phyloP scores from a whole-genome alignment of 116 monocot genomes.

The Phalaenopsis hybrid region DNA sequence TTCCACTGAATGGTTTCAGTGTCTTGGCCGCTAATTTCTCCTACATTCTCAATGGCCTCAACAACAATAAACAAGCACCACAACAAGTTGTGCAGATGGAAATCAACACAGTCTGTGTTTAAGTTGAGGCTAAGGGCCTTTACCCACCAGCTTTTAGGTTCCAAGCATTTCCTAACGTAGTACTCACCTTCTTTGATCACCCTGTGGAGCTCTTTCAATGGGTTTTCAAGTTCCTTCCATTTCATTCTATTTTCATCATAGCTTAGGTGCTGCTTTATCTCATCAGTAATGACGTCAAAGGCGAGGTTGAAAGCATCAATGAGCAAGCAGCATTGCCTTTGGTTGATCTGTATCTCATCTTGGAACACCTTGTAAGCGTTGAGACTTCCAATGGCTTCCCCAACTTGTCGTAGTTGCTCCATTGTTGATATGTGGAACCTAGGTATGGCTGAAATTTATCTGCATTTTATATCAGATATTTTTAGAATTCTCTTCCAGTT shows the following conservation, averaged over 20 bases:
- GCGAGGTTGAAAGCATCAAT: conserved; percentile 35
- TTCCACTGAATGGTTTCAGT: conserved; percentile 34
- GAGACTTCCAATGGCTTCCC: conserved; percentile 2
- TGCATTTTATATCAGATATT: too few relatives aligned
- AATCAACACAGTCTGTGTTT: conserved; percentile 39
- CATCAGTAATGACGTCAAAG: conserved; percentile 32
- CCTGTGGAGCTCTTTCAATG: conserved; percentile 48
- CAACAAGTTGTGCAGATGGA: conserved; percentile 46
- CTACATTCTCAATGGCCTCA: conserved; percentile 49
- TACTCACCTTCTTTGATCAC: conserved; percentile 47
- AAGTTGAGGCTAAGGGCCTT: conserved; percentile 34
- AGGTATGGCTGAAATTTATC: too few relatives aligned
- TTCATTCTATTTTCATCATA: conserved; percentile 36
- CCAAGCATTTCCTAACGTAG: conserved; percentile 49
- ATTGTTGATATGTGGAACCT: neutral
- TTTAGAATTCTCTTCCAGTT: too few relatives aligned
- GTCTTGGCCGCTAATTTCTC: conserved; percentile 38
- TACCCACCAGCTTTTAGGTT: conserved; percentile 39
- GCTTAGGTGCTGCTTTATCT: conserved; percentile 26
- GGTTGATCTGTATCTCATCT: conserved; percentile 9
- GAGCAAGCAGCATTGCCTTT: conserved; percentile 39
- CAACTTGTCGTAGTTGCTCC: conserved; percentile 10
- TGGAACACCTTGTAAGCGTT: conserved; percentile 1
- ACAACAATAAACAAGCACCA: conserved; percentile 45
- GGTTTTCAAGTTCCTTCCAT: conserved; percentile 52